Evolutionary conservation across 352 stramenopile genomes (phyloP), one percentile per base, ranked within the genome.

Genomic region (Globisporangium uncinulatum): DNA sequence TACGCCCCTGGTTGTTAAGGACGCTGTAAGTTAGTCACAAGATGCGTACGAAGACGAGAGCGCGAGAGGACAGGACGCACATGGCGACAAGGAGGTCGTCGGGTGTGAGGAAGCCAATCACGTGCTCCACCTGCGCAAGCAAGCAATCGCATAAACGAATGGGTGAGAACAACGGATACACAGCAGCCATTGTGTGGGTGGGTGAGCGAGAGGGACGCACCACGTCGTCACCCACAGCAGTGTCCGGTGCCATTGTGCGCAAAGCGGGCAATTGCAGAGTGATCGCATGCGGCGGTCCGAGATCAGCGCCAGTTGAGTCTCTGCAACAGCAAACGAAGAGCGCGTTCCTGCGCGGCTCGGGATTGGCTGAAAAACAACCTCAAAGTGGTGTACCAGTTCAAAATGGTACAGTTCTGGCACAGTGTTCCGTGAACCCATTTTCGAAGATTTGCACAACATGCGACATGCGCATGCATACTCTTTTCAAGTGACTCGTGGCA

Each of bases 81-180:
- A 82, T 76, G 49, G 75, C 73, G 3, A 60, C 65, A 43, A 73
- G 47, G 17, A 87, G 63, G 51, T 89, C 76, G 36, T 61, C 48
- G 2, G 76, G 79, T 29, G 74, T 69, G 39, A 89, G 65, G 48
- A 87, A 89, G 1, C 59, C 63, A 13, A 73, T 77, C 3, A 89
- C 69, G 60, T 71, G 65, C 44, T 83, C 70, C 51, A 81, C 63
- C 72, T 81, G 56, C 13, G 4, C 24, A 29, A 29, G 24, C 24
- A 29, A 29, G 24, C 39, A 42, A 15, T 17, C 37, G 37, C 37
- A 15, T 17, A 5, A 42, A 1, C 14, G 37, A 42, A 15, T 42
- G 37, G 2, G 37, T 17, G 37, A 42, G 37, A 29, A 29, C 24
- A 4, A 29, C 24, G 24, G 24, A 4, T 29, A 29, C 24, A 29